Evolutionary conservation across 148 eudicot species (phyloP).

Genomic region (Diospyros lotus): DNA sequence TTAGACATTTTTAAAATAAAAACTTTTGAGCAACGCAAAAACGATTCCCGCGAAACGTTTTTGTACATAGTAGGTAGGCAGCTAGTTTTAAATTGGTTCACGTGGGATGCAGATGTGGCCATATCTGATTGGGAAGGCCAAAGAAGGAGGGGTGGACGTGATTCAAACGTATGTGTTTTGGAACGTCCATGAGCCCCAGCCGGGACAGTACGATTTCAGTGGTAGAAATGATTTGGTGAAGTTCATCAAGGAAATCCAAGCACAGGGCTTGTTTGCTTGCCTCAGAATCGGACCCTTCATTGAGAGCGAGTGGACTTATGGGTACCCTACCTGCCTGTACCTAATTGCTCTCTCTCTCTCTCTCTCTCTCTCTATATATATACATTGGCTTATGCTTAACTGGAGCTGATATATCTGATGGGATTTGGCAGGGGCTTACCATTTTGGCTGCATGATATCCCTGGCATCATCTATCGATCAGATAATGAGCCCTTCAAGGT

Average conservation of each 20-base stretch:
- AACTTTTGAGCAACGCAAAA: no score
- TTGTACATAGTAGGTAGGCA: not conserved
- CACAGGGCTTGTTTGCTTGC: slow-evolving; percentile 51
- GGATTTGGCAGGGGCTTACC: slow-evolving; percentile 79
- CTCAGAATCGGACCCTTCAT: slow-evolving; percentile 72
- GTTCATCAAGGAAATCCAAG: slow-evolving; percentile 48
- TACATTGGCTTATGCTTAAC: no score
- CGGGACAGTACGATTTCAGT: slow-evolving; percentile 64
- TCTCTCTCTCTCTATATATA: no score
- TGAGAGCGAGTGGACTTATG: slow-evolving; percentile 75
- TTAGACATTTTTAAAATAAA: no score
- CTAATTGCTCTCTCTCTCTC: no score
- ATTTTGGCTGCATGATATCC: slow-evolving; percentile 57
- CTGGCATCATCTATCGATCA: slow-evolving; percentile 46
- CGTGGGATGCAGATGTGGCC: slow-evolving; percentile 42
- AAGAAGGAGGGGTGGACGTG: slow-evolving; percentile 49
- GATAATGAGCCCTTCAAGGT: slow-evolving; percentile 67
- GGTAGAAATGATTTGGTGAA: slow-evolving; percentile 57
- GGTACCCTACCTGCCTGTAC: no score
- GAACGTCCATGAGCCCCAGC: slow-evolving; percentile 58
- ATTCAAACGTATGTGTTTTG: slow-evolving; percentile 61
- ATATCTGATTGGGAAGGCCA: slow-evolving; percentile 35
- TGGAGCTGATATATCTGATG: no score
- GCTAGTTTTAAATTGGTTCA: not conserved
- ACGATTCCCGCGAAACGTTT: no score